Percentiles rank a stretch among this genome's conserved stretches.
These are phyloP conservation scores for Toxicodendron radicans DNA, from an alignment of 345 rosid species.

Conservation along the genomic window DNA sequence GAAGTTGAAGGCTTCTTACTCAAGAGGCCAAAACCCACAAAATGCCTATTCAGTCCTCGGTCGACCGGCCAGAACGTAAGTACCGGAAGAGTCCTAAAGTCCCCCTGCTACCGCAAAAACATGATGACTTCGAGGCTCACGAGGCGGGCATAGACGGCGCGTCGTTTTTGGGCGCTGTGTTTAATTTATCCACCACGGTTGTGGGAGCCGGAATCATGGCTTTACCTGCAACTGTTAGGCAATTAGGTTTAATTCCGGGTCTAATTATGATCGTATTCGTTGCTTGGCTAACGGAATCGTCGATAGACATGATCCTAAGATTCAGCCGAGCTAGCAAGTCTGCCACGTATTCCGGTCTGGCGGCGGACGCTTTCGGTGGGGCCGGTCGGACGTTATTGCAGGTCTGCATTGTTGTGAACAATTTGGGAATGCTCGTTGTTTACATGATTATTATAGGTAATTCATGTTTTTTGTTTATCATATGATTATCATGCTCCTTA, in stretches of 20 bases:
- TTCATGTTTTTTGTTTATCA: not conserved
- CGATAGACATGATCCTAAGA: slow-evolving; percentile 48
- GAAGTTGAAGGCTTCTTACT: not conserved
- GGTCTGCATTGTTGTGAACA: slow-evolving; percentile 56
- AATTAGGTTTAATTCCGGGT: slow-evolving; percentile 56
- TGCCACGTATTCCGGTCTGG: slow-evolving; percentile 53
- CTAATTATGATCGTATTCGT: slow-evolving; percentile 42
- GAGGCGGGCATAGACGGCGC: slow-evolving; percentile 48
- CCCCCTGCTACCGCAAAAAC: slow-evolving; percentile 45
- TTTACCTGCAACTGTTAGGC: slow-evolving; percentile 59
- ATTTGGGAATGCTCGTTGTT: slow-evolving; percentile 65
- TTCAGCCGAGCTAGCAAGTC: slow-evolving; percentile 56
- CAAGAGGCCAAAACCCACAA: not conserved
- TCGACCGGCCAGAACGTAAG: slow-evolving; percentile 43
- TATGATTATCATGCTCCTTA: not conserved
- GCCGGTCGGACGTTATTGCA: slow-evolving; percentile 48
- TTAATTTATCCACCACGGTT: slow-evolving; percentile 66
- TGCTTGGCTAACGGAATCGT: slow-evolving; percentile 48
- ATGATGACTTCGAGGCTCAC: slow-evolving; percentile 10
- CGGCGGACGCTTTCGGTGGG: slow-evolving; percentile 53
- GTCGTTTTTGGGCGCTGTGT: slow-evolving; percentile 60
- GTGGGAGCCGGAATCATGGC: slow-evolving; percentile 76
- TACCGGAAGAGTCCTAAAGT: slow-evolving; percentile 41
- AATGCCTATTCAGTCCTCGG: slow-evolving; percentile 37
- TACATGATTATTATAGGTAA: slow-evolving; percentile 67